Base-by-base conservation (phyloP, 2,329 filamentous ascomycete genomes). In the Trichophyton schoenleinii region DNA sequence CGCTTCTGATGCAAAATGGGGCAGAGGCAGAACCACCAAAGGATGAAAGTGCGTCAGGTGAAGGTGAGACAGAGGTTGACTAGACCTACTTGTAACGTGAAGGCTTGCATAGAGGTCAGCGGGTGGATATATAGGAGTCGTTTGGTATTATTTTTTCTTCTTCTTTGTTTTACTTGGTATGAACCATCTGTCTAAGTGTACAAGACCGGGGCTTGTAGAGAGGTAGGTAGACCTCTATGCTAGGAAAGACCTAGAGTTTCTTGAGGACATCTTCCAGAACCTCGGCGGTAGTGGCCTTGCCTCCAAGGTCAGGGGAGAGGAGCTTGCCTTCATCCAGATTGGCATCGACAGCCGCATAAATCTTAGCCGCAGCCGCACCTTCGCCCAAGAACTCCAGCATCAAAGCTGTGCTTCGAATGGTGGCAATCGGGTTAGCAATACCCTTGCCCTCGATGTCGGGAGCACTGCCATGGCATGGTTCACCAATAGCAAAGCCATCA, bases 361-460 rank as follows among this genome's bases (percentile, higher is more conserved):
- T 95, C 78, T 81, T 86, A 34, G 88, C 90, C 38, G 94, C 94
- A 20, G 94, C 94, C 65, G 83, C 80, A 75, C 91, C 87, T 79
- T 95, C 86, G 65, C 90, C 85, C 66, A 97, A 79, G 77, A 97
- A 99, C 80, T 97, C 92, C 66, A 99, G 81, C 94, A 99, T 97
- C 64, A 96, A 81, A 38, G 88, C 94, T 15, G 91, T 87, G 75
- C 88, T 94, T 71, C 94, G 82, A 66, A 99, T 82, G 8, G 94
- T 97, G 41, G 94, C 94, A 71, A 99, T 95, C 25, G 94, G 94
- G 78, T 99, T 99, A 67, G 94, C 91, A 71, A 99, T 92, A 66
- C 87, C 85, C 80, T 87, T 81, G 67, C 94, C 94, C 83, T 91
- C 86, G 66, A 99, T 99, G 72, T 99, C 94, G 4, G 94, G 94